Conservation (phyloP, 2,329 filamentous ascomycete species). For the Paecilomyces variotii region DNA sequence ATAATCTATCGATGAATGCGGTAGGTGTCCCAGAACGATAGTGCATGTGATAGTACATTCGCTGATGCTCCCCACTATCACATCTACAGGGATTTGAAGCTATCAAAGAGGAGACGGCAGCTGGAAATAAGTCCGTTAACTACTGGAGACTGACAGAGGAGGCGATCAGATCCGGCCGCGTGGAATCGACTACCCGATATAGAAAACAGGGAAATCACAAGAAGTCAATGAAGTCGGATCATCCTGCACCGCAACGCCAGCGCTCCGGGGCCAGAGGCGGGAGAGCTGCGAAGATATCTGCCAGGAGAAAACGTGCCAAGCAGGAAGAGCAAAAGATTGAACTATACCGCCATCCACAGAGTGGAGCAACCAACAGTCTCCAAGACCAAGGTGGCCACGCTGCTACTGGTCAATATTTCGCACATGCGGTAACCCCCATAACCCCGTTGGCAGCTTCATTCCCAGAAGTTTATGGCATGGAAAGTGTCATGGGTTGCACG, state of each 20-base stretch:
- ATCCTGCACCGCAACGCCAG: conserved; percentile 31
- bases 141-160: conserved; percentile 70
- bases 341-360: conserved; percentile 9
- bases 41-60: background rate
- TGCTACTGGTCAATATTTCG: background rate
- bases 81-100: conserved; percentile 38
- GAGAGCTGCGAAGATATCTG: conserved; percentile 28
- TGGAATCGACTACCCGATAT: conserved; percentile 79
- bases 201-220: conserved; percentile 45
- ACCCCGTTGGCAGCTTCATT: conserved; percentile 10
- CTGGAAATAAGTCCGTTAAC: conserved; percentile 53
- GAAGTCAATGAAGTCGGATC: conserved; percentile 29
- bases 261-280: conserved; percentile 35
- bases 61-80: background rate
- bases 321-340: conserved; percentile 18
- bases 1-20: conserved; percentile 92
- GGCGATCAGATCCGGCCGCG: conserved; percentile 56
- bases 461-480: conserved; percentile 13
- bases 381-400: conserved; percentile 9
- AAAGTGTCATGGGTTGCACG: conserved; percentile 20
- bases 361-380: conserved; percentile 7
- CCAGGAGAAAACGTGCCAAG: conserved; percentile 19
- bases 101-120: conserved; percentile 44
- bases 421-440: conserved; percentile 2
- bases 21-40: conserved; percentile 50